Base-by-base conservation (phyloP, 108 stramenopile genomes). In the Skeletonema potamos region DNA sequence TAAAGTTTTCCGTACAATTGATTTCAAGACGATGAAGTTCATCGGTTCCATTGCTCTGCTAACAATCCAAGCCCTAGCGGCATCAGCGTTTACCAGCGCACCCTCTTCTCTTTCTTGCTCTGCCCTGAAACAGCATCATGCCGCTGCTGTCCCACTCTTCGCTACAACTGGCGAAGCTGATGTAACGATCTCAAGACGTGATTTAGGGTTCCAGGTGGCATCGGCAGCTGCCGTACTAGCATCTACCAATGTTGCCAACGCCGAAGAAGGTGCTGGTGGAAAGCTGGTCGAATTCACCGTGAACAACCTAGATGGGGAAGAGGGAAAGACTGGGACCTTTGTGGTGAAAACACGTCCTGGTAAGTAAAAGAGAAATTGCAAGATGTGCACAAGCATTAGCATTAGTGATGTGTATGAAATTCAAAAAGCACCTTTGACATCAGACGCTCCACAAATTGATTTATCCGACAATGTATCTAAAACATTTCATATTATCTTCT, bases 231-330 rank as follows among this genome's bases (percentile, higher is more conserved):
- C 70, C 17, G 48, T 64, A 7, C 4, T 59, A 5, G 22, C 8
- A 3, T 29, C 32, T 8, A 17, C 64, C 15, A 43, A 17, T 29
- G 28, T 29, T 8, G 48, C 58, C 30, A 34, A 72, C 17, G 81
- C 81, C 5, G 75, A 77, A 5, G 65, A 61, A 3, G 70, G 20
- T 34, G 0, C 22, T 12, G 74, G 63, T 34, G 80, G 80, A 18
- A 64, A 66, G 4, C 27, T 76, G 58, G 81, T 93, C 33, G 87
- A 91, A 56, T 86, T 93, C 61, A 71, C 85, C 44, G 77, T 94
- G 9, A 70, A 56, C 54, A 94, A 92, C 75, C 59, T 94, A 20
- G 87, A 85, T 41, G 92, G 89, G 2, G 81, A 80, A 13, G 77
- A 76, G 15, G 90, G 87, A 30, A 68, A 66, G 33, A 79, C 81